Percentiles rank a stretch among this genome's conserved stretches.
phyloP scores from a whole-genome alignment of 2,329 filamentous ascomycete genomes.

The Penicillium sp. region DNA sequence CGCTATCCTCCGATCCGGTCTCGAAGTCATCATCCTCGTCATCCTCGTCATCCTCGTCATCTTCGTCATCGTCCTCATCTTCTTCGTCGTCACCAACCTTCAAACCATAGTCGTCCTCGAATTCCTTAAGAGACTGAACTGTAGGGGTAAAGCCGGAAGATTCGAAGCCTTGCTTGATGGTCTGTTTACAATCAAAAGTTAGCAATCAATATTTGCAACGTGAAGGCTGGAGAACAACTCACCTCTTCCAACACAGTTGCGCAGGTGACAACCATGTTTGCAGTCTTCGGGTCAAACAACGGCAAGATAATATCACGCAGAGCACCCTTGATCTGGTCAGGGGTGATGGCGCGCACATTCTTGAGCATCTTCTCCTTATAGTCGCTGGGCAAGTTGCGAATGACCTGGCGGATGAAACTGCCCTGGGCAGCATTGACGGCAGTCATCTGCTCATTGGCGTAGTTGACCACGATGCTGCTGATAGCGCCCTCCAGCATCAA shows the following conservation, averaged over 20 bases:
- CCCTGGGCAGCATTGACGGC: conserved; percentile 77
- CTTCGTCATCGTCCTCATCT: conserved; percentile 58
- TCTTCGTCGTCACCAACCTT: conserved; percentile 61
- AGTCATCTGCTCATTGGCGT: conserved; percentile 85
- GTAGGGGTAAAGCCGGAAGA: conserved; percentile 75
- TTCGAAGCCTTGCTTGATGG: conserved; percentile 71
- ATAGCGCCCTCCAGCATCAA: conserved; percentile 86
- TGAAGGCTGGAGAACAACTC: conserved; percentile 37
- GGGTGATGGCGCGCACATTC: conserved; percentile 70
- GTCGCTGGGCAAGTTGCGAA: conserved; percentile 70
- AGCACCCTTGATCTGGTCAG: conserved; percentile 71
- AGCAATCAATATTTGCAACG: not conserved
- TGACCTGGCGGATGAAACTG: conserved; percentile 78
- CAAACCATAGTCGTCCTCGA: conserved; percentile 87
- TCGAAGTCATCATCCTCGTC: conserved; percentile 48
- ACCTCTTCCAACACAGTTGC: conserved; percentile 82
- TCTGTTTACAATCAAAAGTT: conserved; percentile 50
- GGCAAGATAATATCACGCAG: conserved; percentile 74
- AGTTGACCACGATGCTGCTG: conserved; percentile 78
- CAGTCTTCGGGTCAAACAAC: conserved; percentile 73
- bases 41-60: conserved; percentile 50
- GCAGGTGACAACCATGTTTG: conserved; percentile 86
- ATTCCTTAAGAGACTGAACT: conserved; percentile 70
- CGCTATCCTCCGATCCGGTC: conserved; percentile 40
- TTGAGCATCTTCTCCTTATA: conserved; percentile 76